A percentile compares a stretch with the other conserved stretches of the same genome.
Conservation (phyloP, 176 grass and related monocot genomes). For the Tuctoria greenei region DNA sequence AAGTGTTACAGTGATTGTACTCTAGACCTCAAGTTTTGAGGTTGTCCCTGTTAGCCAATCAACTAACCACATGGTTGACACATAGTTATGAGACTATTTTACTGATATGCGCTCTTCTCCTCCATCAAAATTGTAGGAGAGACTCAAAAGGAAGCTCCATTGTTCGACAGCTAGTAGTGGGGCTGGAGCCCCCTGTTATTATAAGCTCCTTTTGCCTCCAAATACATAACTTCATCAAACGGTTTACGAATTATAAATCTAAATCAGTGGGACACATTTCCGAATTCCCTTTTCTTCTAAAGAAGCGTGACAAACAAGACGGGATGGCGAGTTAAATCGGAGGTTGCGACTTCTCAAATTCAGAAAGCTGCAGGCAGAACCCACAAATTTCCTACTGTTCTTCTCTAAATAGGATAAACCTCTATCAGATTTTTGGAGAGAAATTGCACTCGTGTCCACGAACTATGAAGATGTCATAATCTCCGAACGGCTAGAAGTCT, state of each 20-base stretch:
- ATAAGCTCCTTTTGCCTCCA: constrained; percentile 27
- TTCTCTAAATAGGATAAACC: constrained; percentile 12
- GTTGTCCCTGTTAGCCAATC: too few species aligned
- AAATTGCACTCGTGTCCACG: background rate
- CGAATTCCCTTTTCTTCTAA: background rate
- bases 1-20: too few species aligned
- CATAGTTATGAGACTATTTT: too few species aligned
- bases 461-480: background rate
- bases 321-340: background rate
- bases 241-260: background rate
- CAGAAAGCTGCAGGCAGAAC: constrained; percentile 26
- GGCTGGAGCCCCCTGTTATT: too few species aligned
- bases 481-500: background rate
- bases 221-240: background rate
- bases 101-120: too few species aligned
- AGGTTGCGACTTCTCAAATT: background rate
- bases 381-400: constrained; percentile 19
- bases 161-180: too few species aligned
- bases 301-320: constrained; percentile 6
- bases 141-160: too few species aligned
- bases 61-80: too few species aligned
- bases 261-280: constrained; percentile 3
- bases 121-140: too few species aligned
- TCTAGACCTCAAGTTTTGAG: too few species aligned
- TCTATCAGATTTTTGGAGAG: background rate